Evolutionary conservation across 1,284 basidiomycete genomes (phyloP).

Genomic region (Marasmius oreades): DNA sequence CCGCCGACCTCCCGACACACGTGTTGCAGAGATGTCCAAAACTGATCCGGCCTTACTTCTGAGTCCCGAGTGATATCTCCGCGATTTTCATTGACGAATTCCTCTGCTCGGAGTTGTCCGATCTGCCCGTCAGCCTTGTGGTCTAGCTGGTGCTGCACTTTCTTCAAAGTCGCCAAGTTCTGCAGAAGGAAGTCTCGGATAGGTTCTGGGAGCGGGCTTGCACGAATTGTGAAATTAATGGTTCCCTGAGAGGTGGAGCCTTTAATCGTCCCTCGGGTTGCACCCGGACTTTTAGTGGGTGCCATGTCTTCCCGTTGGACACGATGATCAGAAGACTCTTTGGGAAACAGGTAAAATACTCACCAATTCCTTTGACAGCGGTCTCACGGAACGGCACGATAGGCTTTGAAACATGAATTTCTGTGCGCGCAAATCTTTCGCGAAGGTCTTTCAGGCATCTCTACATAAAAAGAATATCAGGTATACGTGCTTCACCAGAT

Average conservation of each 20-base stretch:
- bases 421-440: slow-evolving; percentile 91
- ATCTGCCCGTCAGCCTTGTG: slow-evolving; percentile 28
- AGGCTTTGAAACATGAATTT: slow-evolving; percentile 91
- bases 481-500: neutral
- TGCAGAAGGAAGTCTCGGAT: slow-evolving; percentile 76
- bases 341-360: slow-evolving; percentile 4
- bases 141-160: slow-evolving; percentile 43
- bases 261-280: slow-evolving; percentile 54
- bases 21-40: slow-evolving; percentile 74
- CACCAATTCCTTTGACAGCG: slow-evolving; percentile 76
- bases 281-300: slow-evolving; percentile 73
- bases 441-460: slow-evolving; percentile 93
- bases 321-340: neutral
- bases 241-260: slow-evolving; percentile 41
- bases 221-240: slow-evolving; percentile 83
- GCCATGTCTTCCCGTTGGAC: slow-evolving; percentile 69
- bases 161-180: slow-evolving; percentile 61
- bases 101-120: slow-evolving; percentile 23
- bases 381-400: slow-evolving; percentile 99
- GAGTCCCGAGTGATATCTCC: slow-evolving; percentile 60
- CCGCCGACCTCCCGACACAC: slow-evolving; percentile 69
- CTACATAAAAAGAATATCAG: slow-evolving; percentile 34
- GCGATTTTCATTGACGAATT: slow-evolving; percentile 45
- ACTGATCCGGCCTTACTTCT: slow-evolving; percentile 69
- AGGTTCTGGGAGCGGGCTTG: slow-evolving; percentile 69